These are phyloP conservation scores for Coniella vitis DNA, from an alignment of 2,329 filamentous ascomycete species.

Conservation along the genomic window DNA sequence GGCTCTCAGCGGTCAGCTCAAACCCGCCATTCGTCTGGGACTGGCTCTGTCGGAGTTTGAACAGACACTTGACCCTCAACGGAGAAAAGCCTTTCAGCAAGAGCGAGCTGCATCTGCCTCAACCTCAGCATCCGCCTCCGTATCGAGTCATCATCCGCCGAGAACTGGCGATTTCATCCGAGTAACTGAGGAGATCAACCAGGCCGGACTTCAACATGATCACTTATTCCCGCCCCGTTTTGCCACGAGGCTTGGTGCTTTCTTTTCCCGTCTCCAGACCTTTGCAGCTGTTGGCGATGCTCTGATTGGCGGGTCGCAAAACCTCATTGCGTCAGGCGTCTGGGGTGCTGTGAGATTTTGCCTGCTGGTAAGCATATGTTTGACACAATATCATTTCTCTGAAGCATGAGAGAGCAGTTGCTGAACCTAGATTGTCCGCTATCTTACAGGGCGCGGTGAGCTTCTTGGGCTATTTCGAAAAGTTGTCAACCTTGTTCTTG, in stretches of 20 bases:
- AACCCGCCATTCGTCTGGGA: slow-evolving; percentile 2
- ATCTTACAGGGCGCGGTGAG: not conserved
- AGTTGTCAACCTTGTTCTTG: not conserved
- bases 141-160: not conserved
- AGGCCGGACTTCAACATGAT: slow-evolving; percentile 11
- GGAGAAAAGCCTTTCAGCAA: not conserved
- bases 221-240: slow-evolving; percentile 1
- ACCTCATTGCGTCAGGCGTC: slow-evolving; percentile 15
- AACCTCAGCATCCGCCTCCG: too few relatives aligned
- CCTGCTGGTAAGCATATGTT: slow-evolving; percentile 6
- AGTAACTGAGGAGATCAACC: slow-evolving; percentile 16
- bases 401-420: too few relatives aligned
- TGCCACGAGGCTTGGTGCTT: slow-evolving; percentile 5
- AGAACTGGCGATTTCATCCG: slow-evolving; percentile 8
- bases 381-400: too few relatives aligned
- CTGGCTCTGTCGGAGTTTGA: not conserved
- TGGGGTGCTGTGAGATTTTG: slow-evolving; percentile 13
- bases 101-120: not conserved
- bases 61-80: not conserved
- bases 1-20: not conserved
- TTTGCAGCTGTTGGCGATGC: slow-evolving; percentile 11
- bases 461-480: slow-evolving; percentile 6
- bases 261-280: slow-evolving; percentile 12
- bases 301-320: slow-evolving; percentile 10
- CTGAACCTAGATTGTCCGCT: too few relatives aligned